These are phyloP conservation scores for Citropsis articulata DNA, from an alignment of 345 rosid species.

Conservation along the genomic window DNA sequence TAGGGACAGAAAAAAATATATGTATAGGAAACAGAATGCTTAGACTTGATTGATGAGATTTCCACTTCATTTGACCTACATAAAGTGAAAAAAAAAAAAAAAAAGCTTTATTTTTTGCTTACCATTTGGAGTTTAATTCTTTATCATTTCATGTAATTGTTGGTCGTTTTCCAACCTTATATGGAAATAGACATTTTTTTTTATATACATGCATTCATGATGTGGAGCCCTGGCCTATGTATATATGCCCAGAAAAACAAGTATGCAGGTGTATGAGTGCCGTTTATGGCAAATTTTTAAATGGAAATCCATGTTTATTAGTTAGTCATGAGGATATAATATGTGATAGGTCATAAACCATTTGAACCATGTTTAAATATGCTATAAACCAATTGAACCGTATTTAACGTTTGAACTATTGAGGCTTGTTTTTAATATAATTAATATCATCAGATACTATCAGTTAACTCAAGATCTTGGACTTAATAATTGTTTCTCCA, in stretches of 20 bases:
- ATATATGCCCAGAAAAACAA: too few species aligned
- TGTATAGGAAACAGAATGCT: background rate
- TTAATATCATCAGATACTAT: too few species aligned
- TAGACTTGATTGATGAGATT: background rate
- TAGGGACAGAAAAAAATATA: background rate
- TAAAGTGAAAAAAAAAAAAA: background rate
- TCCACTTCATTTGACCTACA: background rate
- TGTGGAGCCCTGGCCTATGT: too few species aligned
- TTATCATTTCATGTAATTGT: background rate
- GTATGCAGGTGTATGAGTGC: too few species aligned
- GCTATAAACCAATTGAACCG: too few species aligned
- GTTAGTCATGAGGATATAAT: background rate
- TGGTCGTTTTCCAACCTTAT: background rate
- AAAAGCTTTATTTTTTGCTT: background rate
- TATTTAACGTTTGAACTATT: too few species aligned
- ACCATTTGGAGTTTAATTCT: background rate
- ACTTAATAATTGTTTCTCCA: too few species aligned
- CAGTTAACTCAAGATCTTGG: too few species aligned
- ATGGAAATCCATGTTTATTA: background rate
- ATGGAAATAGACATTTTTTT: background rate
- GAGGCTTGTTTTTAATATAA: too few species aligned
- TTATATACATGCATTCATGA: background rate
- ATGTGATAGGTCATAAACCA: background rate
- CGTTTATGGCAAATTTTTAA: too few species aligned
- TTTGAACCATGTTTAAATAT: background rate